Percentiles rank a stretch among this genome's conserved stretches.
These are phyloP conservation scores for Aspergillus neoniger DNA, from an alignment of 2,329 filamentous ascomycete genomes.

Conservation along the genomic window DNA sequence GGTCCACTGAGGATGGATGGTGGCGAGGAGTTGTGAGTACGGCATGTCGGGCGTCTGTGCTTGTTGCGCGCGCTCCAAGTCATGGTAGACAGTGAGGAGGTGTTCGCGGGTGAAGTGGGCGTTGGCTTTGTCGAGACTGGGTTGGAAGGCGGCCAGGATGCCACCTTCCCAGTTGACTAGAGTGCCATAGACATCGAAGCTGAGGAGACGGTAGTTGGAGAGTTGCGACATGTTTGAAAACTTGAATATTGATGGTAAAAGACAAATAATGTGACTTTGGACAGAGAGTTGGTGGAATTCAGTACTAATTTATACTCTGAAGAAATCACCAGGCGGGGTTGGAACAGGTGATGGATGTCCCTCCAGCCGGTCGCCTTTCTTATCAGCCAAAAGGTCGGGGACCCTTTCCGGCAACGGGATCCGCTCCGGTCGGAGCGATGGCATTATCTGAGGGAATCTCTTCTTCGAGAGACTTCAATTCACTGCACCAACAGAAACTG, in stretches of 20 bases:
- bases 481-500: background rate
- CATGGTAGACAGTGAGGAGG: constrained; percentile 27
- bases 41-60: constrained; percentile 55
- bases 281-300: no score
- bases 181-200: constrained; percentile 80
- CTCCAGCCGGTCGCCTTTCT: background rate
- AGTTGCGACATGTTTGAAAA: constrained; percentile 26
- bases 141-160: constrained; percentile 56
- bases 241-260: background rate
- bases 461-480: background rate
- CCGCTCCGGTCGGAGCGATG: background rate
- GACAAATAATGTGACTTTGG: background rate
- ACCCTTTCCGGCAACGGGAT: background rate
- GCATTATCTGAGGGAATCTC: background rate
- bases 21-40: constrained; percentile 63
- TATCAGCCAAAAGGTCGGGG: no score
- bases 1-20: constrained; percentile 35
- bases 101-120: constrained; percentile 36
- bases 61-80: constrained; percentile 53
- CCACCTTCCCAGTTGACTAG: constrained; percentile 77
- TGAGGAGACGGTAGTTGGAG: constrained; percentile 55
- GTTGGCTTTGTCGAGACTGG: constrained; percentile 43
- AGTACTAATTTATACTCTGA: background rate
- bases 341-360: background rate
- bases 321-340: background rate